A percentile compares a stretch with the other conserved stretches of the same genome.
phyloP scores from a whole-genome alignment of 176 grass and related monocot genomes.

The Aegilops sharonensis region DNA sequence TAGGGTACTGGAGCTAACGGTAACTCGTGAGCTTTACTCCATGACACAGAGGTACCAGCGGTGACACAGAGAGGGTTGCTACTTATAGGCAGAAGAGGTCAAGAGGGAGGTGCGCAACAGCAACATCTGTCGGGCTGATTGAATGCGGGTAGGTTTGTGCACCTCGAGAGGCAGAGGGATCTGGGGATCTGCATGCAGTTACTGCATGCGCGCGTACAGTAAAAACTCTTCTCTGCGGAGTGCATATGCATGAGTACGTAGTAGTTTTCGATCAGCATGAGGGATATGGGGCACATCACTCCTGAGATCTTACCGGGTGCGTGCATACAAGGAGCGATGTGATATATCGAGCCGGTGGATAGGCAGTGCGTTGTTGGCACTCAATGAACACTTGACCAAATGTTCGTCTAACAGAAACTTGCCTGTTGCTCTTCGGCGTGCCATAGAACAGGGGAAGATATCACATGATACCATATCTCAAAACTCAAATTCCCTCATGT shows the following conservation, averaged over 20 bases:
- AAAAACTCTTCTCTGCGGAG: neutral
- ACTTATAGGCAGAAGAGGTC: constrained; percentile 21
- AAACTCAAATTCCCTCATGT: too few relatives aligned
- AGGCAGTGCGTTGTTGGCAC: constrained; percentile 21
- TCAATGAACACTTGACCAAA: constrained; percentile 24
- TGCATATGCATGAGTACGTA: neutral
- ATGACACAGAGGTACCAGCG: too few relatives aligned
- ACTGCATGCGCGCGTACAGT: neutral
- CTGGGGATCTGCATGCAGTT: neutral
- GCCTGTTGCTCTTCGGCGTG: neutral
- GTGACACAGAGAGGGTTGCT: neutral
- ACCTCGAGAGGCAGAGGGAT: neutral
- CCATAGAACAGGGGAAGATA: neutral
- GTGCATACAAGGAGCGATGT: neutral
- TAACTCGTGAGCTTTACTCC: neutral
- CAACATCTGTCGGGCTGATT: neutral
- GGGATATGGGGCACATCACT: neutral
- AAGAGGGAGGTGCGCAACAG: neutral
- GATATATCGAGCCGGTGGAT: neutral
- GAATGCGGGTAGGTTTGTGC: constrained; percentile 32
- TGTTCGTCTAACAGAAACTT: neutral
- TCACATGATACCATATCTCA: too few relatives aligned
- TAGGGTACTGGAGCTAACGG: neutral
- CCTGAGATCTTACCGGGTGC: neutral
- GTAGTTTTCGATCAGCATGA: too few relatives aligned